These are phyloP conservation scores for Pythium phragmiticola DNA, from an alignment of 352 stramenopile genomes.

Conservation along the genomic window DNA sequence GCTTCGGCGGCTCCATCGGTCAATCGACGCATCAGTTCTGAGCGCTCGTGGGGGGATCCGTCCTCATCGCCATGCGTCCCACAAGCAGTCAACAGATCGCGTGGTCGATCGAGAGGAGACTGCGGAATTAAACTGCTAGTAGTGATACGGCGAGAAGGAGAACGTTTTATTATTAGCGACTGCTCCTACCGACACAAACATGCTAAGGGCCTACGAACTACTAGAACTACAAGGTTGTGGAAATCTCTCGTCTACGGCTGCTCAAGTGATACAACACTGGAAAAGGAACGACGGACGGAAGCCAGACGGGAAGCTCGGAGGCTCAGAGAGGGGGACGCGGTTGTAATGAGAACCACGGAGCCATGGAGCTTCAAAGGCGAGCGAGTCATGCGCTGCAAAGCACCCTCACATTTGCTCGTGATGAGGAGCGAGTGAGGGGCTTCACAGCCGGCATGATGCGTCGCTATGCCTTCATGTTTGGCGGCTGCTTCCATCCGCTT, in stretches of 20 bases:
- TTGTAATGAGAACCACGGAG: slow-evolving; percentile 27
- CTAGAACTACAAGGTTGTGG: background rate
- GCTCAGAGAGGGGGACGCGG: background rate
- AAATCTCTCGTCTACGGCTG: background rate
- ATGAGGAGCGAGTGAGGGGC: slow-evolving; percentile 22
- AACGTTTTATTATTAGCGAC: slow-evolving; percentile 10
- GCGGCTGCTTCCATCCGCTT: background rate
- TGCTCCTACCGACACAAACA: background rate
- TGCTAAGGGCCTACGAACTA: background rate
- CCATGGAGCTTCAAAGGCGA: background rate
- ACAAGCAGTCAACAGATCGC: background rate
- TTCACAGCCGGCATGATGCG: background rate
- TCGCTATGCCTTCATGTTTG: slow-evolving; percentile 2
- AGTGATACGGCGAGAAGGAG: background rate
- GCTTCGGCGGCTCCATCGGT: slow-evolving; percentile 23
- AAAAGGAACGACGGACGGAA: background rate
- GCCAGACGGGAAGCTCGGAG: background rate
- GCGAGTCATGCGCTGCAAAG: background rate
- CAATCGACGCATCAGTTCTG: slow-evolving; percentile 22
- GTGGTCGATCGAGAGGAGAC: slow-evolving; percentile 1
- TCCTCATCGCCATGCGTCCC: background rate
- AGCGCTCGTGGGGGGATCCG: background rate
- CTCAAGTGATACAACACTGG: background rate
- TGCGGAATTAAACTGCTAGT: background rate
- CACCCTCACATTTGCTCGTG: slow-evolving; percentile 10